These are phyloP conservation scores for Phytophthora sp. DNA, from an alignment of 352 stramenopile genomes.

Conservation along the genomic window DNA sequence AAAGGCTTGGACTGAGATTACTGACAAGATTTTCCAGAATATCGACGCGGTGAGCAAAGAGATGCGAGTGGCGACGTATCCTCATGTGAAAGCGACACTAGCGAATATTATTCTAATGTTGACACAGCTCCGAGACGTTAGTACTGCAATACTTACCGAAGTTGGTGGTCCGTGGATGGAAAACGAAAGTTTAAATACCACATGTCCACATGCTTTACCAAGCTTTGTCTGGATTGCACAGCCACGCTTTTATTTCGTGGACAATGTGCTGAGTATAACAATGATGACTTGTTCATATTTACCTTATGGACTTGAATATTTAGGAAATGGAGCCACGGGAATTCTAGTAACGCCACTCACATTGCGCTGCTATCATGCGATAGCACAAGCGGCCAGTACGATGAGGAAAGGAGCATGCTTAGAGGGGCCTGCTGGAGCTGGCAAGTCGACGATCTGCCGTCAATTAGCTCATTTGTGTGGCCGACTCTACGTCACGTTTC, in stretches of 20 bases:
- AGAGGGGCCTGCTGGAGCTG: constrained; percentile 38
- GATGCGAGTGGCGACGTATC: constrained; percentile 51
- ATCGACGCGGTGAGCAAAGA: constrained; percentile 49
- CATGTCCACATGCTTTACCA: constrained; percentile 16
- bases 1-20: constrained; percentile 46
- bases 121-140: constrained; percentile 62
- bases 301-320: constrained; percentile 76
- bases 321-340: constrained; percentile 49
- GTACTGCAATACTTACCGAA: constrained; percentile 37
- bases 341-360: constrained; percentile 65
- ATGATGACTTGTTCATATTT: constrained; percentile 55
- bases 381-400: constrained; percentile 47
- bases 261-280: constrained; percentile 54
- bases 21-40: constrained; percentile 40
- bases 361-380: constrained; percentile 62
- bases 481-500: constrained; percentile 49
- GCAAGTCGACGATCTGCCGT: constrained; percentile 54
- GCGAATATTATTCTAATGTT: constrained; percentile 60
- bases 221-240: constrained; percentile 62
- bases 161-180: constrained; percentile 21
- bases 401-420: constrained; percentile 52
- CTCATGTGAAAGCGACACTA: constrained; percentile 42
- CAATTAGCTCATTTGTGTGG: constrained; percentile 57
- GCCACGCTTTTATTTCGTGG: constrained; percentile 72
- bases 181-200: constrained; percentile 5